Conservation (phyloP, 495 filamentous ascomycete genomes). For the Friedmanniomyces simplex region DNA sequence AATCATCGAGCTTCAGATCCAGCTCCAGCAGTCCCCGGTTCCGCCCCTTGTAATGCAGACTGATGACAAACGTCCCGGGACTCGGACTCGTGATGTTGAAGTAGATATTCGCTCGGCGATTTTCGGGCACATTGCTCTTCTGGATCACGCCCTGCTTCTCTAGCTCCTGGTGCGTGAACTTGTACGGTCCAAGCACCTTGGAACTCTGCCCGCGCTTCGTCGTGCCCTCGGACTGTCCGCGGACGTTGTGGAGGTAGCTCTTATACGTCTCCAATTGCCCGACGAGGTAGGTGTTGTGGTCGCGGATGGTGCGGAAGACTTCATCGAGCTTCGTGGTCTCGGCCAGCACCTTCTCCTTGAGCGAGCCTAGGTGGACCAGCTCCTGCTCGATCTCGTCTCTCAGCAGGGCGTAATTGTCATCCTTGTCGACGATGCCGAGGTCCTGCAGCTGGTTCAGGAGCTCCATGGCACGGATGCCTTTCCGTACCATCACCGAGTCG, state of each 20-base stretch:
- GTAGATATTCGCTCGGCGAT: conserved; percentile 94
- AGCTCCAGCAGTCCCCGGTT: conserved; percentile 90
- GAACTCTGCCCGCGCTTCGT: conserved; percentile 75
- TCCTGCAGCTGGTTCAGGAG: conserved; percentile 90
- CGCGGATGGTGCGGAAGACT: conserved; percentile 92
- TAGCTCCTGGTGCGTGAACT: conserved; percentile 95
- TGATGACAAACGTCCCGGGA: conserved; percentile 97
- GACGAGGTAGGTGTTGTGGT: conserved; percentile 92
- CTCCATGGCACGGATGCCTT: conserved; percentile 95
- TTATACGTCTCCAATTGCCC: conserved; percentile 97
- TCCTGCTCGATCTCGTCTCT: conserved; percentile 97
- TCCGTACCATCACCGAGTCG: conserved; percentile 96
- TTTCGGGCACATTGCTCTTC: conserved; percentile 96
- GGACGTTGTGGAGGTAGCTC: conserved; percentile 96
- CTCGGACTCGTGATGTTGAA: conserved; percentile 98
- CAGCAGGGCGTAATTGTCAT: conserved; percentile 80
- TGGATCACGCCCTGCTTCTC: conserved; percentile 98
- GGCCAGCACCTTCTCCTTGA: conserved; percentile 85
- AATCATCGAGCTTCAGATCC: conserved; percentile 94
- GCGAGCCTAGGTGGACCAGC: conserved; percentile 81
- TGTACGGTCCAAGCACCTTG: conserved; percentile 95
- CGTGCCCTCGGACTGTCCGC: conserved; percentile 89
- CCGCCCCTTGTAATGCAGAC: conserved; percentile 94
- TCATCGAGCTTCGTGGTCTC: conserved; percentile 90
- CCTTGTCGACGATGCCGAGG: conserved; percentile 81